phyloP scores from a whole-genome alignment of 345 rosid species.

The Bretschneidera sinensis region DNA sequence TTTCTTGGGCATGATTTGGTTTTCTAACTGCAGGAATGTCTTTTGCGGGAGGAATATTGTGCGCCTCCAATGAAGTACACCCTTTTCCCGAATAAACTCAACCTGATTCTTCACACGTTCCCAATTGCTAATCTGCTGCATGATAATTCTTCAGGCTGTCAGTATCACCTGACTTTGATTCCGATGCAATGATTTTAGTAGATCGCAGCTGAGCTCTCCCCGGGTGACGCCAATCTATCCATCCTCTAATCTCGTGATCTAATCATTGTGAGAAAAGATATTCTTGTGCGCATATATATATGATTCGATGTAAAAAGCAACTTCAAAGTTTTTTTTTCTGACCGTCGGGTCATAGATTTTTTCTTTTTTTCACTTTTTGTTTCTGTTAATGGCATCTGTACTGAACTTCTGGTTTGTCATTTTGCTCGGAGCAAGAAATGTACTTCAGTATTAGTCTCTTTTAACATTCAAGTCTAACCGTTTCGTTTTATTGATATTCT shows the following conservation, averaged over 20 bases:
- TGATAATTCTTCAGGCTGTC: not conserved
- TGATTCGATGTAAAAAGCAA: too few species aligned
- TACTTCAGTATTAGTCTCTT: too few species aligned
- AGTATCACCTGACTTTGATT: not conserved
- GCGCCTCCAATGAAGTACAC: slow-evolving; percentile 28
- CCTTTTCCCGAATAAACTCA: too few species aligned
- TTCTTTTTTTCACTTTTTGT: too few species aligned
- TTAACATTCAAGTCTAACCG: too few species aligned
- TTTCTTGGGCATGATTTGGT: slow-evolving; percentile 1
- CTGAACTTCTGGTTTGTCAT: too few species aligned
- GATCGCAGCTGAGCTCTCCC: not conserved
- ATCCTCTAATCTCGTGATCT: not conserved
- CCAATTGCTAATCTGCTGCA: not conserved
- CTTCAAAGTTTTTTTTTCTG: too few species aligned
- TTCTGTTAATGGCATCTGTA: too few species aligned
- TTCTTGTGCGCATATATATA: not conserved
- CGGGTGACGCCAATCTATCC: not conserved
- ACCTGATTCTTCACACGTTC: too few species aligned
- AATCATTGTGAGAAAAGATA: not conserved
- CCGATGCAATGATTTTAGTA: slow-evolving; percentile 1
- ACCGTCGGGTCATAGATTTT: too few species aligned
- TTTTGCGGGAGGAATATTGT: slow-evolving; percentile 37
- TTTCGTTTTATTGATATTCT: too few species aligned
- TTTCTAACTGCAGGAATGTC: slow-evolving; percentile 32
- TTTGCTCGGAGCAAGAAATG: too few species aligned